A percentile compares a stretch with the other conserved stretches of the same genome.
phyloP scores from a whole-genome alignment of 768 basidiomycete genomes.

The Suillus tomentosus region DNA sequence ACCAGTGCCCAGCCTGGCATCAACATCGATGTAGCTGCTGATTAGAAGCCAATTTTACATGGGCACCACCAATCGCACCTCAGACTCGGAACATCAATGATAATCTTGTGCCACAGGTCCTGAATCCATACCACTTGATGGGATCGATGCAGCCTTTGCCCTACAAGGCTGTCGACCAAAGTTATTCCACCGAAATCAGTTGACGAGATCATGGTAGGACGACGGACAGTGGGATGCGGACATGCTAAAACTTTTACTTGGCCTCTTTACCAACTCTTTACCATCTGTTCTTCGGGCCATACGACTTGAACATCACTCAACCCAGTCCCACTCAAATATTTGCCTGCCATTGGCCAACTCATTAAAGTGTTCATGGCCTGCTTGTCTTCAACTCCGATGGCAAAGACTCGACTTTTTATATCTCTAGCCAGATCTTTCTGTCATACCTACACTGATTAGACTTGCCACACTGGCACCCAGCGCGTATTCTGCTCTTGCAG shows the following conservation, averaged over 20 bases:
- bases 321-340: background rate
- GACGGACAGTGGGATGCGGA: too few relatives aligned
- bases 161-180: too few relatives aligned
- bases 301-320: background rate
- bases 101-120: too few relatives aligned
- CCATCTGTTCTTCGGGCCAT: background rate
- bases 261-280: background rate
- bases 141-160: too few relatives aligned
- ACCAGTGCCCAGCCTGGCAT: too few relatives aligned
- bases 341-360: background rate
- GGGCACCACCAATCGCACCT: too few relatives aligned
- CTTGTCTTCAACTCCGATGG: background rate
- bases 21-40: too few relatives aligned
- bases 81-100: too few relatives aligned
- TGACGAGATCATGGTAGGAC: too few relatives aligned
- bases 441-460: background rate
- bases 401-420: background rate
- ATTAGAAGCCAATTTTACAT: too few relatives aligned
- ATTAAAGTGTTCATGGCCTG: background rate
- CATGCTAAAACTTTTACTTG: background rate
- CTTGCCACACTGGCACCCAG: background rate
- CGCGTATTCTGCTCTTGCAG: background rate
- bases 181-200: too few relatives aligned
- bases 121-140: too few relatives aligned
- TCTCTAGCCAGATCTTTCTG: background rate